Evolutionary conservation across 2,329 filamentous ascomycete species (phyloP).

Genomic region (Hawksworthiomyces lignivorus): DNA sequence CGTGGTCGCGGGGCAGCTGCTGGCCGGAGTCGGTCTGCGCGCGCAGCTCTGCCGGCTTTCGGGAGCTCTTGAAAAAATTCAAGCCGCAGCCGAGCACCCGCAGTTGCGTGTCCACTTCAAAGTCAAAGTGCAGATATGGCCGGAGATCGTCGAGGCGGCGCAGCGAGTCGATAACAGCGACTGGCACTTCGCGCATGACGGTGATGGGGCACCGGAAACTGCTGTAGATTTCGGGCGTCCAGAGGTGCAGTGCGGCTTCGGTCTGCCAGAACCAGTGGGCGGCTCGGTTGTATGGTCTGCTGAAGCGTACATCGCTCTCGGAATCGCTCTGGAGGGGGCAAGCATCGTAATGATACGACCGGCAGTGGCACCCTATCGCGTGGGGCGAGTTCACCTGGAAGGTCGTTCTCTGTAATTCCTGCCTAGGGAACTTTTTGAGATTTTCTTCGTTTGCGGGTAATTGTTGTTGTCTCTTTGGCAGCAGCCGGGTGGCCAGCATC

Average conservation of each 20-base stretch:
- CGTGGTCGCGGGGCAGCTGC: conserved; percentile 14
- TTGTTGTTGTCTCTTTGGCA: background rate
- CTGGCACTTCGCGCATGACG: conserved; percentile 18
- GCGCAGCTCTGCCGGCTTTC: conserved; percentile 17
- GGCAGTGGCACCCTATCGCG: conserved; percentile 12
- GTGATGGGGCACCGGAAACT: conserved; percentile 16
- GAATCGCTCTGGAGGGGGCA: background rate
- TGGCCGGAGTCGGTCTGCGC: conserved; percentile 16
- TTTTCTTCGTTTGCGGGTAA: background rate
- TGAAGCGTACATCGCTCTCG: background rate
- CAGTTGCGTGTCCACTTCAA: conserved; percentile 17
- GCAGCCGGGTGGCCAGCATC: background rate
- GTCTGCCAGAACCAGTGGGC: conserved; percentile 20
- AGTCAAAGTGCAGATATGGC: conserved; percentile 18
- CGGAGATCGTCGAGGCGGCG: conserved; percentile 8
- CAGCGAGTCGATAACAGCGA: conserved; percentile 13
- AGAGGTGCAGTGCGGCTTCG: conserved; percentile 19
- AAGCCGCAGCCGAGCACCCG: conserved; percentile 17
- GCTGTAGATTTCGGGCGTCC: conserved; percentile 21
- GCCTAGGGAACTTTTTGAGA: background rate
- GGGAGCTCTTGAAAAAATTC: conserved; percentile 13
- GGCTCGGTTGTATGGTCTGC: conserved; percentile 15
- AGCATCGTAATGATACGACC: background rate
- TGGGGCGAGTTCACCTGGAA: conserved; percentile 15
- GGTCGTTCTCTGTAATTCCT: conserved; percentile 6